Evolutionary conservation across 805 yeast genomes (phyloP).

Genomic region (Yamadazyma sp.): DNA sequence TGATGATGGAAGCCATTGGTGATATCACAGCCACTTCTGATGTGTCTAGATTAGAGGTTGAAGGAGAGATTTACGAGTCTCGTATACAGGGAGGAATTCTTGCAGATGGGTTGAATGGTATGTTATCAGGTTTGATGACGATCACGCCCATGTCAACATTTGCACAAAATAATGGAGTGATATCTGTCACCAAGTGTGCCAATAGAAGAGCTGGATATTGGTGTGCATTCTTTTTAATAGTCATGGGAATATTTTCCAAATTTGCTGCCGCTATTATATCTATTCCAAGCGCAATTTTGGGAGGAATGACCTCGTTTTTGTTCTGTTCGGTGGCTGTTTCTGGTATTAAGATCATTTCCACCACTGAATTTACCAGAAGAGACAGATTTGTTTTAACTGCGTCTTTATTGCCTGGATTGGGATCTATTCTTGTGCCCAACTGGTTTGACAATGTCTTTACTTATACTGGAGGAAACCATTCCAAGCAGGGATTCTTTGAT

Average conservation of each 20-base stretch:
- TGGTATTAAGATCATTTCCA: constrained; percentile 64
- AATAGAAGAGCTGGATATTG: constrained; percentile 78
- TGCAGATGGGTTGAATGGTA: constrained; percentile 83
- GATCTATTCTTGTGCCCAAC: constrained; percentile 59
- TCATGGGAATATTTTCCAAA: constrained; percentile 87
- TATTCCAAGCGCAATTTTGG: constrained; percentile 50
- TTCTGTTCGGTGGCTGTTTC: constrained; percentile 77
- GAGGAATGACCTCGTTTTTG: constrained; percentile 83
- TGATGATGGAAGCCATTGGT: constrained; percentile 93
- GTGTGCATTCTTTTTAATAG: constrained; percentile 73
- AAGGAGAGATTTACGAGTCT: constrained; percentile 77
- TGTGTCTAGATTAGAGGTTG: constrained; percentile 81
- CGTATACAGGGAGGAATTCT: constrained; percentile 91
- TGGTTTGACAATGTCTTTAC: constrained; percentile 70
- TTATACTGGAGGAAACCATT: constrained; percentile 58
- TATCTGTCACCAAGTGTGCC: constrained; percentile 89
- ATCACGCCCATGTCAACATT: constrained; percentile 89
- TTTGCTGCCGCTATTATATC: constrained; percentile 88
- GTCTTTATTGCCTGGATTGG: constrained; percentile 63
- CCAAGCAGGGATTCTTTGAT: constrained; percentile 60
- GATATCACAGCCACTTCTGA: constrained; percentile 94
- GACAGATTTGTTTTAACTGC: constrained; percentile 73
- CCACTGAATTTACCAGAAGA: constrained; percentile 64
- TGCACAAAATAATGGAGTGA: constrained; percentile 95
- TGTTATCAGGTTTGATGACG: constrained; percentile 75